Evolutionary conservation across 352 stramenopile species (phyloP).

Genomic region (Globisporangium cylindrosporum): DNA sequence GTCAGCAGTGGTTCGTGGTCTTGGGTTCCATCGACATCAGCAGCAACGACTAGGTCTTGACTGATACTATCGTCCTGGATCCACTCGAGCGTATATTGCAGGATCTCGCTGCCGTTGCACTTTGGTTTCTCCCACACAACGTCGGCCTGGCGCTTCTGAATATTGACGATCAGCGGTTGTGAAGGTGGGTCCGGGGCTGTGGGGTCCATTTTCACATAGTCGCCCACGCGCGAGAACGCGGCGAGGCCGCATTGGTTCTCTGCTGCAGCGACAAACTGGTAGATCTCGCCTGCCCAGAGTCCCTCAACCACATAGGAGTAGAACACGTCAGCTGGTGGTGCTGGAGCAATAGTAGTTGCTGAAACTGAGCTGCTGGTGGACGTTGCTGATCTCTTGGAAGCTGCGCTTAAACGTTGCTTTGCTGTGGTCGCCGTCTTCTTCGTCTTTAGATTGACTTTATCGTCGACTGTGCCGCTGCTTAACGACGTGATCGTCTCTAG

Average conservation of each 20-base stretch:
- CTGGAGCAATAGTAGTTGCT: not conserved
- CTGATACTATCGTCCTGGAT: constrained; percentile 19
- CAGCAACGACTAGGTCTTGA: not conserved
- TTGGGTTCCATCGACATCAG: not conserved
- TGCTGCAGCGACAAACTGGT: constrained; percentile 68
- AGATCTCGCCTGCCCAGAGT: constrained; percentile 67
- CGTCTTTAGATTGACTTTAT: not conserved
- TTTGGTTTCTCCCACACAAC: constrained; percentile 58
- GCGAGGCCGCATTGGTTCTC: constrained; percentile 64
- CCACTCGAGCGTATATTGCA: constrained; percentile 70
- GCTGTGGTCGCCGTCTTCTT: not conserved
- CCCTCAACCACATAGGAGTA: constrained; percentile 36
- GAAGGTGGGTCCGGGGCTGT: constrained; percentile 48
- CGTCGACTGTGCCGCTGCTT: not conserved
- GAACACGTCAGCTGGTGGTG: not conserved
- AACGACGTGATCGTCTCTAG: constrained; percentile 12
- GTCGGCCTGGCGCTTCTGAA: constrained; percentile 39
- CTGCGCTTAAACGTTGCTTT: not conserved
- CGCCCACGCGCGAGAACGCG: constrained; percentile 58
- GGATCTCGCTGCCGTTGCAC: constrained; percentile 64
- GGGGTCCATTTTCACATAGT: constrained; percentile 73
- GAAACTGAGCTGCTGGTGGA: not conserved
- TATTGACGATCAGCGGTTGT: constrained; percentile 28
- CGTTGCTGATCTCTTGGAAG: not conserved
- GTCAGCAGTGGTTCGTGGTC: not conserved